Conservation (phyloP, 2,329 filamentous ascomycete genomes). For the Calonectria pauciramosa region DNA sequence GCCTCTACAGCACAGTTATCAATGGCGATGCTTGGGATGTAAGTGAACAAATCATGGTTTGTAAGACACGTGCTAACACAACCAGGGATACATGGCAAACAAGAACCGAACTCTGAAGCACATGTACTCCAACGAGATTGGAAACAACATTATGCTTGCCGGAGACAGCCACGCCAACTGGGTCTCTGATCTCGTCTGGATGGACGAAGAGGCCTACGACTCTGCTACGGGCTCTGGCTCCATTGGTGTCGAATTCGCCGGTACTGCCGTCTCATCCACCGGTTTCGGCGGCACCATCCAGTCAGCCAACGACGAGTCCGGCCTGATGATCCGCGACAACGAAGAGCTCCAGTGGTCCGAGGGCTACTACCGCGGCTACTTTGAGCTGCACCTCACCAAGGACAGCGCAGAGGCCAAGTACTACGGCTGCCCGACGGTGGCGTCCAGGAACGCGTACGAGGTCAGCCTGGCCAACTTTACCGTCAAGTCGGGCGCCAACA, state of each 20-base stretch:
- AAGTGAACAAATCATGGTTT: neutral
- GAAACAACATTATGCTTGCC: conserved; percentile 80
- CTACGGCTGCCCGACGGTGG: neutral
- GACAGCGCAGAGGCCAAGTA: neutral
- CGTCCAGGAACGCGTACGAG: neutral
- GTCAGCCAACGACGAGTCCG: neutral
- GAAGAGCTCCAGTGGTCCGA: neutral
- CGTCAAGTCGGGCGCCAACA: neutral
- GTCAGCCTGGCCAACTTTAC: conserved; percentile 2
- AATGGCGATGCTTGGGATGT: conserved; percentile 4
- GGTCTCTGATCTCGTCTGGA: neutral
- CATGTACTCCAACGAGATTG: conserved; percentile 76
- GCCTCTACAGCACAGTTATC: neutral
- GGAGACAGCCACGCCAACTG: conserved; percentile 66
- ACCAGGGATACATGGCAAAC: conserved; percentile 74
- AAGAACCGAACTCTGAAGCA: conserved; percentile 78
- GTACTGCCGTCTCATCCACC: neutral
- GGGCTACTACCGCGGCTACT: conserved; percentile 2
- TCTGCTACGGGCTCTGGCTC: neutral
- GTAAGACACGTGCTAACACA: neutral
- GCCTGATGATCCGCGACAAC: neutral
- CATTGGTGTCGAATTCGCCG: neutral
- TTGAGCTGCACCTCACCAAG: conserved; percentile 1
- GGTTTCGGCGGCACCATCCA: neutral
- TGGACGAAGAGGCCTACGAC: neutral